Evolutionary conservation across 2,329 filamentous ascomycete genomes (phyloP).

Genomic region (Sporothrix euskadiensis): DNA sequence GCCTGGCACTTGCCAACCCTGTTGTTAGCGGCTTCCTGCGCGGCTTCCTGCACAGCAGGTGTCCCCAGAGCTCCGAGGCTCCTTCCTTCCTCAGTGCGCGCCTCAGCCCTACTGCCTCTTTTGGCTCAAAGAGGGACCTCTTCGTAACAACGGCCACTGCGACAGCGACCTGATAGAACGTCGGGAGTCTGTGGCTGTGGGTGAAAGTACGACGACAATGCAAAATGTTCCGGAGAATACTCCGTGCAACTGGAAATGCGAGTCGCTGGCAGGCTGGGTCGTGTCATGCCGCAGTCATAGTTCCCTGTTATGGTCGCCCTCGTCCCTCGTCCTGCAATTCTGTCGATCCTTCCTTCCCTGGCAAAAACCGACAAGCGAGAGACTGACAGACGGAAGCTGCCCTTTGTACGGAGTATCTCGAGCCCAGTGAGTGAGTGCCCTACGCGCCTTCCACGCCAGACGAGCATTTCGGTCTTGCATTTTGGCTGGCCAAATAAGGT

Average conservation of each 20-base stretch:
- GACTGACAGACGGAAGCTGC: neutral
- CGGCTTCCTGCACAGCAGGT: neutral
- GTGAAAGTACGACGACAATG: neutral
- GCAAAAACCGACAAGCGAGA: neutral
- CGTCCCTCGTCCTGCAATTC: slow-evolving; percentile 3
- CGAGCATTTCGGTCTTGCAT: neutral
- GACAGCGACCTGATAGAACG: neutral
- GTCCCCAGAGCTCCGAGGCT: neutral
- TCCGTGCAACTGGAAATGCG: neutral
- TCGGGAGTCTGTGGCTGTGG: neutral
- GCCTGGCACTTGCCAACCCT: neutral
- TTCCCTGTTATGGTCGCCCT: slow-evolving; percentile 4
- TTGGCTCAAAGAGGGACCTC: neutral
- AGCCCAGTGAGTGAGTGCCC: neutral
- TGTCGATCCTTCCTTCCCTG: slow-evolving; percentile 7
- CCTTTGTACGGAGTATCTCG: too few relatives aligned
- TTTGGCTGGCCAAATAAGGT: neutral
- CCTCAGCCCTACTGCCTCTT: neutral
- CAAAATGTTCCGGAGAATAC: neutral
- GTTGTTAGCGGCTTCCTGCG: neutral
- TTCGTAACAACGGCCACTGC: neutral
- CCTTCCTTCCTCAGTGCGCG: neutral
- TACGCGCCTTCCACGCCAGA: neutral
- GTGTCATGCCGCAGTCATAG: slow-evolving; percentile 11
- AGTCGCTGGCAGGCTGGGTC: neutral